Evolutionary conservation across 768 basidiomycete genomes (phyloP).

Genomic region (Candolleomyces efflorescens): DNA sequence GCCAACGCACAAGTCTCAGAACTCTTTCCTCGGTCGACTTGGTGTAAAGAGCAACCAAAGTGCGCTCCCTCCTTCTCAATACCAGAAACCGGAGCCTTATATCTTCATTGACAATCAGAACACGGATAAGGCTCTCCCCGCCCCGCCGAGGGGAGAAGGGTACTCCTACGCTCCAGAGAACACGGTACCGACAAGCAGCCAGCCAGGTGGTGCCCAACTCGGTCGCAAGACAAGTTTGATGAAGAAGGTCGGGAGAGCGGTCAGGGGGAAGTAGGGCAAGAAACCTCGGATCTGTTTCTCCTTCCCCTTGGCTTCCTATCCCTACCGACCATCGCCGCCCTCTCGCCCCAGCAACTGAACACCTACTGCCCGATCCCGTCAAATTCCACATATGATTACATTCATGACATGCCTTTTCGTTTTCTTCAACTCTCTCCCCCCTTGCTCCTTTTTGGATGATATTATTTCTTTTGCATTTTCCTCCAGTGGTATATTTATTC

Average conservation of each 20-base stretch:
- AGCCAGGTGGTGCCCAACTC: conserved; percentile 36
- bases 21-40: conserved; percentile 77
- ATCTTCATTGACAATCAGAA: conserved; percentile 59
- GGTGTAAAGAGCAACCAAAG: conserved; percentile 30
- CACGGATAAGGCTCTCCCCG: conserved; percentile 53
- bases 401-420: neutral
- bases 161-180: conserved; percentile 10
- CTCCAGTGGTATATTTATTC: conserved; percentile 3
- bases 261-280: conserved; percentile 46
- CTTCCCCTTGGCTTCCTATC: neutral
- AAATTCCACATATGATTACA: neutral
- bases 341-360: neutral
- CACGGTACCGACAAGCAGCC: conserved; percentile 24
- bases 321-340: neutral
- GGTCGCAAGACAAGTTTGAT: conserved; percentile 75
- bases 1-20: conserved; percentile 68
- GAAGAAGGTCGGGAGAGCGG: conserved; percentile 74
- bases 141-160: conserved; percentile 23
- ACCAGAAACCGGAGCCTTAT: conserved; percentile 50
- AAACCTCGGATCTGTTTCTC: conserved; percentile 5
- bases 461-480: conserved; percentile 11
- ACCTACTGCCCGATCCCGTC: neutral
- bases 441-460: conserved; percentile 8
- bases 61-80: conserved; percentile 17
- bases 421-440: neutral